A percentile compares a stretch with the other conserved stretches of the same genome.
Evolutionary conservation across 139 green algal genomes (phyloP).

Genomic region (Chlamydomonas incerta): DNA sequence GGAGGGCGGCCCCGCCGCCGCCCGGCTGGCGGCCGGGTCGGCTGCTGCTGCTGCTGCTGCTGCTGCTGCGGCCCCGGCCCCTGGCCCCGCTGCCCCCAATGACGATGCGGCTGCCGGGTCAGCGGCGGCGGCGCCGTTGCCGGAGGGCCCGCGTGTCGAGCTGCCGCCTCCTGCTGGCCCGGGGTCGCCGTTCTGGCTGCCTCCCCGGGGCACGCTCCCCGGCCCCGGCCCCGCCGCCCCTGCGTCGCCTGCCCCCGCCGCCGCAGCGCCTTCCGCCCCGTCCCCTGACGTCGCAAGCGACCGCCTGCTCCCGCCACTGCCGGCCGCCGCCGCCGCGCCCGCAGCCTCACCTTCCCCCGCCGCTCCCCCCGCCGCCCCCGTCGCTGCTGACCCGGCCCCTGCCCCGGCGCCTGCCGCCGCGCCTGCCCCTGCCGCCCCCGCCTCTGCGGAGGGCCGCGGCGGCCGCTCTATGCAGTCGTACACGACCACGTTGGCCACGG

Average conservation of each 20-base stretch:
- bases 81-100: constrained; percentile 17
- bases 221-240: no score
- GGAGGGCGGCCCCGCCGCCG: background rate
- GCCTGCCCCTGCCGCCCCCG: background rate
- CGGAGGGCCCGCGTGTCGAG: no score
- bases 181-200: background rate
- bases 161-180: background rate
- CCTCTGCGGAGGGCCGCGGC: background rate
- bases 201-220: background rate
- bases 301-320: no score
- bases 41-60: background rate
- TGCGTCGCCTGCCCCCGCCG: background rate
- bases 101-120: constrained; percentile 7
- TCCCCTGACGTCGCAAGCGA: no score
- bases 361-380: background rate
- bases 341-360: background rate
- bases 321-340: background rate
- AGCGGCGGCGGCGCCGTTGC: background rate
- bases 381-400: background rate
- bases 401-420: background rate
- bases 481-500: constrained; percentile 57
- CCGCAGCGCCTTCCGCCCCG: background rate
- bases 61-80: background rate
- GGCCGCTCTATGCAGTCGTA: constrained; percentile 67
- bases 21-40: background rate